Conservation (phyloP, 1,284 basidiomycete species). For the Irpex lacteus region DNA sequence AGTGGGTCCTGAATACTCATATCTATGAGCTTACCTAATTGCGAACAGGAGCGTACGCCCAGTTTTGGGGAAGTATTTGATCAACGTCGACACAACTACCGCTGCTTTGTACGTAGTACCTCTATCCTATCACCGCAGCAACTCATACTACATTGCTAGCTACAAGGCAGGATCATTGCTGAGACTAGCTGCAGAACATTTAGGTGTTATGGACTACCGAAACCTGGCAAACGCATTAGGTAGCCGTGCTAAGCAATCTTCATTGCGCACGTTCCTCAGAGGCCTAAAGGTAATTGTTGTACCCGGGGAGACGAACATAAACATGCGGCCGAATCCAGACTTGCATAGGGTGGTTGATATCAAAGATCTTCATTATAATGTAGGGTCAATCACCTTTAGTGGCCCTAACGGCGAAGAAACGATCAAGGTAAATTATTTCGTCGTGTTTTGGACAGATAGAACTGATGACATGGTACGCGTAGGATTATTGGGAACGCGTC, state of each 20-base stretch:
- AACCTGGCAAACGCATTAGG: background rate
- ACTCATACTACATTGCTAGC: background rate
- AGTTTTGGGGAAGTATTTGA: slow-evolving; percentile 34
- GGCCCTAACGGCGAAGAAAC: background rate
- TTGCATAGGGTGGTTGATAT: background rate
- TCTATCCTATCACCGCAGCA: background rate
- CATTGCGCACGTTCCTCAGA: slow-evolving; percentile 9
- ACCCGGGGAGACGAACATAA: background rate
- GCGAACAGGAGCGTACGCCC: slow-evolving; percentile 43
- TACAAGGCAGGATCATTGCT: slow-evolving; percentile 5
- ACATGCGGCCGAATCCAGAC: background rate
- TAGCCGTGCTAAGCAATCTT: background rate
- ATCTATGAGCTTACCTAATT: background rate
- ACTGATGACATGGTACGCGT: background rate
- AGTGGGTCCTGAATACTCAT: slow-evolving; percentile 30
- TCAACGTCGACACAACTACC: slow-evolving; percentile 46
- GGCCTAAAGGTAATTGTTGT: slow-evolving; percentile 3
- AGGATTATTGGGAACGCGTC: slow-evolving; percentile 7
- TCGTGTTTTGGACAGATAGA: background rate
- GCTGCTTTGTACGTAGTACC: slow-evolving; percentile 36
- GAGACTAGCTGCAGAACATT: background rate
- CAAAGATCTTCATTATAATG: background rate
- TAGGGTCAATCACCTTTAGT: slow-evolving; percentile 6
- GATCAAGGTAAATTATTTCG: slow-evolving; percentile 2
- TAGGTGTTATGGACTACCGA: background rate